Conservation (phyloP, 2,329 filamentous ascomycete genomes). For the Cercospora berteroae region DNA sequence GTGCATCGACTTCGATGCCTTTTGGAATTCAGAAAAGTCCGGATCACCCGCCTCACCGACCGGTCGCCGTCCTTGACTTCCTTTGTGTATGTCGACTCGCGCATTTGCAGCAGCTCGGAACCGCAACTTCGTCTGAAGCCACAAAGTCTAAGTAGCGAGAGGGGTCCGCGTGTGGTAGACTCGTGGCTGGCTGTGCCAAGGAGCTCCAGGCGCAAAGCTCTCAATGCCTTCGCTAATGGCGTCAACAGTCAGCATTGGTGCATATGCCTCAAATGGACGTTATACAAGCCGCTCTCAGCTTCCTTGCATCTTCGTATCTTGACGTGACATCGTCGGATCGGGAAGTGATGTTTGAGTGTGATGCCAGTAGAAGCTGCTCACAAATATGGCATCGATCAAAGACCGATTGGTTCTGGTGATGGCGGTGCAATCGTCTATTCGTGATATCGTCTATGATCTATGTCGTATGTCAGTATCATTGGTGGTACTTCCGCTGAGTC, state of each 20-base stretch:
- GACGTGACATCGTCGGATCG: neutral
- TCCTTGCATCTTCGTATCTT: neutral
- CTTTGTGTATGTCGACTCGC: neutral
- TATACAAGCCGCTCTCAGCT: neutral
- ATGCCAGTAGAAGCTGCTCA: neutral
- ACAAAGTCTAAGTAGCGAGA: neutral
- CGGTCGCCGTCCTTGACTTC: neutral
- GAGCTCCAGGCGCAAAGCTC: neutral
- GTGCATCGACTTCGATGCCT: neutral
- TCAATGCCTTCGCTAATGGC: neutral
- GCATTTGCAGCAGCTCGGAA: neutral
- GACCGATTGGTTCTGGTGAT: neutral
- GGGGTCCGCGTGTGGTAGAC: neutral
- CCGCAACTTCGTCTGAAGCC: neutral
- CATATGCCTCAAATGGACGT: neutral
- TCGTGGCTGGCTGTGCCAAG: constrained; percentile 4
- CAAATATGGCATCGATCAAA: neutral
- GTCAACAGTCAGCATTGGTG: neutral
- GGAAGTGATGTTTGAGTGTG: neutral
- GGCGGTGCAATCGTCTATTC: neutral
- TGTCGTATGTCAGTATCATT: neutral
- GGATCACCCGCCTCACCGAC: neutral
- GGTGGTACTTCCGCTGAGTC: neutral
- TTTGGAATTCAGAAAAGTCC: neutral
- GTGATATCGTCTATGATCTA: constrained; percentile 5